phyloP scores from a whole-genome alignment of 192 early-diverging fungal genomes.

The Linnemannia exigua region DNA sequence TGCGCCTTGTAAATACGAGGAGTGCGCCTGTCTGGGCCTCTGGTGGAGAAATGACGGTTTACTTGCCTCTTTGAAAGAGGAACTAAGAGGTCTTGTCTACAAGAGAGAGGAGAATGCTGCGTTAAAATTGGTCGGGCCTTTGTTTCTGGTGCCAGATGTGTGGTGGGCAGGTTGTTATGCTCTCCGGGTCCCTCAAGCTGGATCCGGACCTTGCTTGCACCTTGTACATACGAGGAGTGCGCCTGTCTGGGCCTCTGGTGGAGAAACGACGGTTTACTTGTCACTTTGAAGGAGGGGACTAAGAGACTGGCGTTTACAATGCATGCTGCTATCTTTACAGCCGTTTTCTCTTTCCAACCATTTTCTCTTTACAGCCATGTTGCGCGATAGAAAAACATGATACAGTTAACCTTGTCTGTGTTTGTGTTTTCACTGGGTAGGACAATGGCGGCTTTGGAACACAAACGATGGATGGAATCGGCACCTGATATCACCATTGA shows the following conservation, averaged over 20 bases:
- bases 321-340: conserved; percentile 27
- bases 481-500: conserved; percentile 16
- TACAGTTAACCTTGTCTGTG: conserved; percentile 19
- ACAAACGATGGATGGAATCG: conserved; percentile 18
- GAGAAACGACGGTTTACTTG: conserved; percentile 7
- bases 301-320: conserved; percentile 20
- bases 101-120: too few species aligned
- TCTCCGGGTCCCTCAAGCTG: conserved; percentile 23
- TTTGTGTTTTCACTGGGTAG: conserved; percentile 15
- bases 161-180: conserved; percentile 27
- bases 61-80: conserved; percentile 26
- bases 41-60: conserved; percentile 18
- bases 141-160: conserved; percentile 25
- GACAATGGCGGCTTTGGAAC: conserved; percentile 22
- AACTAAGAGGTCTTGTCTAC: too few species aligned
- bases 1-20: conserved; percentile 24
- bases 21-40: conserved; percentile 14
- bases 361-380: conserved; percentile 2
- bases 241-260: conserved; percentile 5
- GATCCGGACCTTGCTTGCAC: conserved; percentile 29
- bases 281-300: conserved; percentile 23
- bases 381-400: conserved; percentile 9
- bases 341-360: conserved; percentile 11
- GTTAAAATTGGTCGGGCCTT: conserved; percentile 14
- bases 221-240: conserved; percentile 16